These are phyloP conservation scores for Pseudogymnoascus sp. DNA, from an alignment of 2,329 filamentous ascomycete genomes.

Conservation along the genomic window DNA sequence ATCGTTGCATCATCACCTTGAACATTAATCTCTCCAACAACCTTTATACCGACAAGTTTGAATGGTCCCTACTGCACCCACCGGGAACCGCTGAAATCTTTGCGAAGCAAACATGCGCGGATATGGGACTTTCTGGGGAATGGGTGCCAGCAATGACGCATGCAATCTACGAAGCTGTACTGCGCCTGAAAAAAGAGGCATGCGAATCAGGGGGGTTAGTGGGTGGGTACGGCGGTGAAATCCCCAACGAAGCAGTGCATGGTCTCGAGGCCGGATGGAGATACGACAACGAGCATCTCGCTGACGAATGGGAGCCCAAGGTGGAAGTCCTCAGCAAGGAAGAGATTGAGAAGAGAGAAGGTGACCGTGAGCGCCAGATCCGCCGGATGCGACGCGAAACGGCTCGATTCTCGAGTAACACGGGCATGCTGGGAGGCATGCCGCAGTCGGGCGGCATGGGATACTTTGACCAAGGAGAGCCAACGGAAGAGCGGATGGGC, in stretches of 20 bases:
- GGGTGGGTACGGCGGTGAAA: constrained; percentile 60
- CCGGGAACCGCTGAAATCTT: constrained; percentile 89
- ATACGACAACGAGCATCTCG: constrained; percentile 86
- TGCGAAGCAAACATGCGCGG: constrained; percentile 84
- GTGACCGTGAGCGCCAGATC: constrained; percentile 86
- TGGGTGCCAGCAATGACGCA: constrained; percentile 94
- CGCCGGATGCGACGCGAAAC: constrained; percentile 82
- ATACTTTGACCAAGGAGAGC: constrained; percentile 47
- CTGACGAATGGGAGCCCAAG: constrained; percentile 76
- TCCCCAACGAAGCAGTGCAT: constrained; percentile 83
- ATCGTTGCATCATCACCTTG: constrained; percentile 83
- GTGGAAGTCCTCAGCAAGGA: constrained; percentile 80
- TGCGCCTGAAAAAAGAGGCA: constrained; percentile 91
- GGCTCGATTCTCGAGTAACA: constrained; percentile 80
- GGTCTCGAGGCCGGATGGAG: constrained; percentile 84
- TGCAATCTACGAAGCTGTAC: constrained; percentile 90
- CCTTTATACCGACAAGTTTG: constrained; percentile 94
- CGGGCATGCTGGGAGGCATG: constrained; percentile 71
- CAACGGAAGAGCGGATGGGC: constrained; percentile 71
- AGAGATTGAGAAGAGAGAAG: constrained; percentile 95
- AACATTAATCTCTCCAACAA: constrained; percentile 88
- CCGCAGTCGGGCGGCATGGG: constrained; percentile 49
- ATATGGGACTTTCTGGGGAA: constrained; percentile 81
- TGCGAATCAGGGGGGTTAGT: constrained; percentile 86
- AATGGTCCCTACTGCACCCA: constrained; percentile 91